Base-by-base conservation (phyloP, 148 eudicot species). In the Camellia sinensis region DNA sequence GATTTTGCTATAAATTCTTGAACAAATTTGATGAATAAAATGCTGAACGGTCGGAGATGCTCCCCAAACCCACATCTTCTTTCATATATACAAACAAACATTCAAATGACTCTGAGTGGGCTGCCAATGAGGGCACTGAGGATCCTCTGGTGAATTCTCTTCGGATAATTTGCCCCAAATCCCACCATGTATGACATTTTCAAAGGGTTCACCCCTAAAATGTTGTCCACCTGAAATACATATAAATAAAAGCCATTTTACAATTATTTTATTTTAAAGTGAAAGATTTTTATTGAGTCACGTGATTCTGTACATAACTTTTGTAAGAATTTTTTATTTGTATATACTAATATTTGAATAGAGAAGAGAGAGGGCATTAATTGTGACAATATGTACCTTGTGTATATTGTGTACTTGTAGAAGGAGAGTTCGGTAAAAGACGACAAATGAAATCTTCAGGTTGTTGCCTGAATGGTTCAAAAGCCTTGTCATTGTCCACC, bases 151-250 rank as follows among this genome's bases (percentile, higher is more conserved):
- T 96, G 99, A 71, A 96, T 83, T 76, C 83, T 92, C 82, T 69
- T 89, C 0, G 99, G 99, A 78, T 88, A 93, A 52, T 92, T 88
- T 19, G 76, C 40, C 19, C 99, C 98, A 54, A 86, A 94, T 18
- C 92, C 98, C 12, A 96, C 98, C 99, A 92, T 96, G 87, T 94
- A 96, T 0, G 99, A 96, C 99, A 92, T 88, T 69, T 85, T 91
- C 89, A 85, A 59, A 10, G 99, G 98, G 79, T 94, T 96, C 17
- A 75, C 87, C 61, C 99, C 98, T 22, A 95, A 82, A 50, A 95
- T 93, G 77, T 95, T 93, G 79, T 95, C 90, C 76, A 95, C 88
- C 94, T 95, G 88, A 68, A 41, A 75, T 41, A 12, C 41, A 6
- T 17, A 44, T 60, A 76, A 62, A 76, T 14, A 22, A 64, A 64